These are phyloP conservation scores for Brassica nigra DNA, from an alignment of 345 rosid genomes.

Conservation along the genomic window DNA sequence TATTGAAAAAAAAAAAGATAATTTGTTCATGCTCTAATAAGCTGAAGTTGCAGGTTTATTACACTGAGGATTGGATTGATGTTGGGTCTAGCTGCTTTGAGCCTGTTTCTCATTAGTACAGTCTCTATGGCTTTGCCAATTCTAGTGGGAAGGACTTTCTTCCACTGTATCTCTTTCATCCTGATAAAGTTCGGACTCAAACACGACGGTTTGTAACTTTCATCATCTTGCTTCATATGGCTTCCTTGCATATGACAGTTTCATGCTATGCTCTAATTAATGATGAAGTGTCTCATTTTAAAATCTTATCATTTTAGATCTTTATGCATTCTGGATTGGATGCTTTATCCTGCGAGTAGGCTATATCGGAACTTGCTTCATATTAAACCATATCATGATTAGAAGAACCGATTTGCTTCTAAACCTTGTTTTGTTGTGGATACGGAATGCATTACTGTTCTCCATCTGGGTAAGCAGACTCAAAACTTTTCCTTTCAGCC, in stretches of 20 bases:
- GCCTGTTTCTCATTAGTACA: conserved; percentile 21
- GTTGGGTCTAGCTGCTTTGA: conserved; percentile 18
- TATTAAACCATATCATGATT: conserved; percentile 5
- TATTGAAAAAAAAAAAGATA: background rate
- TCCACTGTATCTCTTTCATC: background rate
- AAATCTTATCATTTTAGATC: conserved; percentile 6
- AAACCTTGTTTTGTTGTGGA: conserved; percentile 12
- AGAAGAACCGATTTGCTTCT: conserved; percentile 12
- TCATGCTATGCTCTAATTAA: background rate
- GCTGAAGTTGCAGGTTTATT: background rate
- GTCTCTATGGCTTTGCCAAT: conserved; percentile 20
- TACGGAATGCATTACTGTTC: conserved; percentile 6
- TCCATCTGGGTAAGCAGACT: conserved; percentile 29
- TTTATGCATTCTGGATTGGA: conserved; percentile 17
- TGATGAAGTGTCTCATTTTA: background rate
- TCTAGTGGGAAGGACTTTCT: conserved; percentile 16
- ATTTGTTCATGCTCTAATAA: background rate
- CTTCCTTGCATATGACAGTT: background rate
- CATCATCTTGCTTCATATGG: conserved; percentile 3
- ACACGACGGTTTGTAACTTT: conserved; percentile 11
- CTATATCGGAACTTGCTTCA: background rate
- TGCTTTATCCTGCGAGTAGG: conserved; percentile 2
- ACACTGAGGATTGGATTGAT: conserved; percentile 3
- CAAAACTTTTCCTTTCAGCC: background rate
- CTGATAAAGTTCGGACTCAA: background rate